These are phyloP conservation scores for Aspergillus ibericus DNA, from an alignment of 2,329 filamentous ascomycete species.

Conservation along the genomic window DNA sequence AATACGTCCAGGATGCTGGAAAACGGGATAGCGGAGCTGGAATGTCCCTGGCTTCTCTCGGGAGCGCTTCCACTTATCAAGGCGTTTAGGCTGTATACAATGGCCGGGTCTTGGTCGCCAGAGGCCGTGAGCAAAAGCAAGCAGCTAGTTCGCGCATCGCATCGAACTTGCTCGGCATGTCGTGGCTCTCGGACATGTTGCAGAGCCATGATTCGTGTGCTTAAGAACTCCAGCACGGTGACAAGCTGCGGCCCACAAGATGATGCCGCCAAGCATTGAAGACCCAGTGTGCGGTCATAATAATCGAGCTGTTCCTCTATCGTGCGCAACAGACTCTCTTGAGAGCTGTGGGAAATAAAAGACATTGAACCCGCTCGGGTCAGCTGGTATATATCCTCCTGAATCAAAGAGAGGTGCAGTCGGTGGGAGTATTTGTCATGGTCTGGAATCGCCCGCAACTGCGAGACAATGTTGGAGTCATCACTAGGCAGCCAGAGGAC, in stretches of 20 bases:
- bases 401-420: neutral
- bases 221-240: neutral
- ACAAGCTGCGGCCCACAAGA: neutral
- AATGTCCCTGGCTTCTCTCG: neutral
- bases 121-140: constrained; percentile 1
- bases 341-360: neutral
- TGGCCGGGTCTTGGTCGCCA: neutral
- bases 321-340: neutral
- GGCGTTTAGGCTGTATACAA: neutral
- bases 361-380: neutral
- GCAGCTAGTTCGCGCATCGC: constrained; percentile 1
- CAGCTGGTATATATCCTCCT: constrained; percentile 1
- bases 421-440: neutral
- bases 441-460: neutral
- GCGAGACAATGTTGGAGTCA: neutral
- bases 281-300: neutral
- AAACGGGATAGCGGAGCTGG: neutral
- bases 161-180: neutral
- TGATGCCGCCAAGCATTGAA: neutral
- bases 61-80: neutral
- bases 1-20: neutral
- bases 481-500: constrained; percentile 2
- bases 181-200: neutral
- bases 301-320: constrained; percentile 2
- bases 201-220: neutral